These are phyloP conservation scores for Helicocarpus griseus DNA, from an alignment of 2,329 filamentous ascomycete species.

Conservation along the genomic window DNA sequence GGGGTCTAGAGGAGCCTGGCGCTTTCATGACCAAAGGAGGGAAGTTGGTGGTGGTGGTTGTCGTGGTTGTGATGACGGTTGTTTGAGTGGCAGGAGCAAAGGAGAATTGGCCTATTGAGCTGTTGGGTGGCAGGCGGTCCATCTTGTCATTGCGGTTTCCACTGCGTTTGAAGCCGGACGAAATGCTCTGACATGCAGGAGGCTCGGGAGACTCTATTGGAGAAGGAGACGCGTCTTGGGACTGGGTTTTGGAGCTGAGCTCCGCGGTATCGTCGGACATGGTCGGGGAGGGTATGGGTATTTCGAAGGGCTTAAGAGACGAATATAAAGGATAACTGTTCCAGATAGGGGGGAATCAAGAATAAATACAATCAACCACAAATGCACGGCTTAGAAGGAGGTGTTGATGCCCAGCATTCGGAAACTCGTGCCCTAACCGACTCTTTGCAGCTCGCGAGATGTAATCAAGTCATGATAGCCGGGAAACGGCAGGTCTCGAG, in stretches of 20 bases:
- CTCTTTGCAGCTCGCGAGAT: neutral
- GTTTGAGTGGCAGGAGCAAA: constrained; percentile 56
- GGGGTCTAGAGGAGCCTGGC: constrained; percentile 57
- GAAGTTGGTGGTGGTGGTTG: constrained; percentile 71
- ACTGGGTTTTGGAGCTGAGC: constrained; percentile 1
- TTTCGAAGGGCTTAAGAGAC: neutral
- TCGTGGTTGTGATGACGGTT: constrained; percentile 76
- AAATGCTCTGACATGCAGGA: constrained; percentile 3
- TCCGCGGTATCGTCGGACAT: constrained; percentile 1
- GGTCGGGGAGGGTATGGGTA: neutral
- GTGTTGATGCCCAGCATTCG: neutral
- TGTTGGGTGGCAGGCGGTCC: constrained; percentile 14
- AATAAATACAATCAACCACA: no score
- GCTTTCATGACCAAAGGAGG: constrained; percentile 74
- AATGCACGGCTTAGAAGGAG: neutral
- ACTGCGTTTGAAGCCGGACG: constrained; percentile 18
- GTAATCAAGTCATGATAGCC: neutral
- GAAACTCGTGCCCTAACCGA: neutral
- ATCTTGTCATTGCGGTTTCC: constrained; percentile 3
- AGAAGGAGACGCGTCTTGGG: constrained; percentile 6
- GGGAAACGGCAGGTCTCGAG: neutral
- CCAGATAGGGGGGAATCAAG: neutral
- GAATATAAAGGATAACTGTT: neutral
- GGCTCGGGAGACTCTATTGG: constrained; percentile 5
- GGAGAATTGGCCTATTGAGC: constrained; percentile 49